phyloP scores from a whole-genome alignment of 495 filamentous ascomycete species.

The Chaetomium tenue region DNA sequence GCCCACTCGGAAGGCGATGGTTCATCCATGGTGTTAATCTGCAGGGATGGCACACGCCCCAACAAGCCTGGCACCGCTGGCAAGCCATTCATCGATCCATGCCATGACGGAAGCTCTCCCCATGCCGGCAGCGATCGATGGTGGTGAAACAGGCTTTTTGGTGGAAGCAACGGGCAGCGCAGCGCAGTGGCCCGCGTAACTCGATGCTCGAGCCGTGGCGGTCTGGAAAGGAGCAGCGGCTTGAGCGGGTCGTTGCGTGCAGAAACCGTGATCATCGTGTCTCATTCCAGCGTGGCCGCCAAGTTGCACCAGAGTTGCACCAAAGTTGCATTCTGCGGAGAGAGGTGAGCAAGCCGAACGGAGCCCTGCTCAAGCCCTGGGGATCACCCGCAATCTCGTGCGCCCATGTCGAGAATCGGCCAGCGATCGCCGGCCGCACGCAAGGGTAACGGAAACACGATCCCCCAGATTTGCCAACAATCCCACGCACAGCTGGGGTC shows the following conservation, averaged over 20 bases:
- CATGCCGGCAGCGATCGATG: neutral
- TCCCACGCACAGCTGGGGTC: neutral
- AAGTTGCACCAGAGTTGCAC: neutral
- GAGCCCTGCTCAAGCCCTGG: neutral
- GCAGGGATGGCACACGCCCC: conserved; percentile 7
- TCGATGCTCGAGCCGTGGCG: conserved; percentile 5
- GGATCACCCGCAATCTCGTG: conserved; percentile 21
- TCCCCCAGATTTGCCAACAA: conserved; percentile 18
- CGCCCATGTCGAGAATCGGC: conserved; percentile 8
- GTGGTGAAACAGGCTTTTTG: neutral
- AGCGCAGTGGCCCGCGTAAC: neutral
- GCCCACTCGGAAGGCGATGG: neutral
- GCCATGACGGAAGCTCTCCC: neutral
- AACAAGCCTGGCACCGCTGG: neutral
- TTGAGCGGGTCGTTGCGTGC: neutral
- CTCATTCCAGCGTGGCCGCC: conserved; percentile 19
- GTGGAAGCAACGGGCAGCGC: neutral
- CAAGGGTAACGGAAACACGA: conserved; percentile 8
- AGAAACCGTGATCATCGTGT: conserved; percentile 18
- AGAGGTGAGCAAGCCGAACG: conserved; percentile 4
- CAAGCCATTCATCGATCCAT: neutral
- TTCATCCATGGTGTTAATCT: conserved; percentile 5
- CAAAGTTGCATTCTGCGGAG: conserved; percentile 16
- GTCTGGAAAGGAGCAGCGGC: neutral
- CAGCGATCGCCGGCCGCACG: conserved; percentile 9